Base-by-base conservation (phyloP, 2,329 filamentous ascomycete genomes). In the Chaetoscypha palmicola region DNA sequence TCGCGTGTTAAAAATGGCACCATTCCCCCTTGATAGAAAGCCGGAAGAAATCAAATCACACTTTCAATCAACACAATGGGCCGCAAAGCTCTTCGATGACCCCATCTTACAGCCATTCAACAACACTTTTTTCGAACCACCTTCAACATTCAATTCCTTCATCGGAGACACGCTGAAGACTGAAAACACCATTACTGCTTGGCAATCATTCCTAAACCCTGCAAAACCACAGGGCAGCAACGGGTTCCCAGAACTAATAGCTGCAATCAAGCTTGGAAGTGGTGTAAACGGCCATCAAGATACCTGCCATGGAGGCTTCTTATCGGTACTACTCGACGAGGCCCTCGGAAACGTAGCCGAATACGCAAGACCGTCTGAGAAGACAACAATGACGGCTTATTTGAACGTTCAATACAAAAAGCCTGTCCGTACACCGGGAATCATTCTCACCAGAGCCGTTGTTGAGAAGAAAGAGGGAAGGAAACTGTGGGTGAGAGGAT, bases 301-400 rank as follows among this genome's bases (percentile, higher is more conserved):
- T 8, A 67, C 76, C 2, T 63, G 67, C n/a, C 79, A 83, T 57
- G 79, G 79, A 17, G 79, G 79, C 1, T 69, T 82, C 30, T 67
- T 76, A 2, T 69, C 70, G 2, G 67, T 73, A 0, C 54, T 83
- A 12, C 55, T 83, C 8, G 79, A 84, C 55, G 78, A 83, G 55
- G 62, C 67, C 7, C 70, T 75, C 55, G 55, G 55, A 0, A 47
- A 30, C 23, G 45, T 45, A 4, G 44, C 41, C 2, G 50, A 48
- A n/a, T 28, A 33, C 19, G 30, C 34, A 11, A 47, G 43, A 14
- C 36, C 47, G 3, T 11, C 4, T 3, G 51, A 50, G n/a, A 58
- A 53, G 22, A 47, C 45, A 8, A 52, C 47, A 0, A 54, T 60
- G 49, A 77, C 74, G 9, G 73, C 66, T 4, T 73, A 74, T 56